Conservation (phyloP, 208 protist species). For the Vickermania spadyakhi region DNA sequence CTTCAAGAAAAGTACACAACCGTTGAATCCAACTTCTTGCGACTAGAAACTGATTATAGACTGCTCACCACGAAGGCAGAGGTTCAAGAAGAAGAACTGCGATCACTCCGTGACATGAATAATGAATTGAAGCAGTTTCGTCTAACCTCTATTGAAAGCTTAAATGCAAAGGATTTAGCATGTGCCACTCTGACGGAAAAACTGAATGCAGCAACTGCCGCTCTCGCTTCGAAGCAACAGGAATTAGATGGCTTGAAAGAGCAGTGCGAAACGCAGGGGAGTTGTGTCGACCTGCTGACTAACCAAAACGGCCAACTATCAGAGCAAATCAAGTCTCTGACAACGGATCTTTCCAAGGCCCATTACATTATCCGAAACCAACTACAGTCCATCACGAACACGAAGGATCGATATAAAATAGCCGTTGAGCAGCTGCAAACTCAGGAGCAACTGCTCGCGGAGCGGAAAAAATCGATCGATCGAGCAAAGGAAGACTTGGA, state of each 20-base stretch:
- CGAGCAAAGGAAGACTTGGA: constrained; percentile 40
- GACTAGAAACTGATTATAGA: constrained; percentile 29
- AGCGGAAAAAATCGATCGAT: constrained; percentile 25
- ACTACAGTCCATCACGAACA: constrained; percentile 51
- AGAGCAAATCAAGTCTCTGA: constrained; percentile 21
- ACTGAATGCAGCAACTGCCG: constrained; percentile 27
- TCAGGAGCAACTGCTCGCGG: constrained; percentile 41
- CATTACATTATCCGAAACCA: constrained; percentile 85
- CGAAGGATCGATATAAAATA: constrained; percentile 49
- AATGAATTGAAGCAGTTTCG: constrained; percentile 48
- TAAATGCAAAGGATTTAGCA: constrained; percentile 73
- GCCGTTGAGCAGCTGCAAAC: constrained; percentile 44
- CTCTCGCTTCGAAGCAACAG: constrained; percentile 43
- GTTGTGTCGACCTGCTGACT: constrained; percentile 61
- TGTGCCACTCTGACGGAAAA: constrained; percentile 68
- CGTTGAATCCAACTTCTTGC: constrained; percentile 18
- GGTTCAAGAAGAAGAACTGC: constrained; percentile 34
- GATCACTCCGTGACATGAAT: constrained; percentile 44
- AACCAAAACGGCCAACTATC: constrained; percentile 60
- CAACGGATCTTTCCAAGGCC: constrained; percentile 54
- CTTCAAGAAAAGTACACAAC: constrained; percentile 14
- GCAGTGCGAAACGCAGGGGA: constrained; percentile 68
- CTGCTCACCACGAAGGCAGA: constrained; percentile 25
- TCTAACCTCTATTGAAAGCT: constrained; percentile 34
- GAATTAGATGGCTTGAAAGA: constrained; percentile 50